Evolutionary conservation across 495 filamentous ascomycete genomes (phyloP), one percentile per base, ranked within the genome.

Genomic region (Margaritispora aquatica): DNA sequence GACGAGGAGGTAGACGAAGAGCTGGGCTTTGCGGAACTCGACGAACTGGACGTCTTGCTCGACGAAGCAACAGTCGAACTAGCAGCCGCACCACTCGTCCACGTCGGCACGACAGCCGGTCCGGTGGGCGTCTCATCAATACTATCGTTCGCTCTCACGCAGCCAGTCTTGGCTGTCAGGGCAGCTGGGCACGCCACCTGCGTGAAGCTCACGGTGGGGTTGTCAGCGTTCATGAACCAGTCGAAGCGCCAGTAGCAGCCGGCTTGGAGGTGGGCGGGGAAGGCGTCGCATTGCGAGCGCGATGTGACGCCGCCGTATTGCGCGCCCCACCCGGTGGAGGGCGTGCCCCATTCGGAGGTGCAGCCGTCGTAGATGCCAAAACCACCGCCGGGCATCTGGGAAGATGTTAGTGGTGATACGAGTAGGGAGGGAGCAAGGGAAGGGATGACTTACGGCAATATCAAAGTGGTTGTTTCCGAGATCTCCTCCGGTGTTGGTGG

Each of bases 181-280:
- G 65, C 78, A 41, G 79, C 72, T 29, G 84, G 84, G 73, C 84
- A 87, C 23, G 80, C 74, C 66, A 61, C 54, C 26, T 61, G 46
- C 26, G 70, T 65, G 70, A 79, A 86, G 50, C 59, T 70, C 54
- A 86, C 78, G 38, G 63, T 62, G 36, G 83, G 84, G 72, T 87
- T 86, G 69, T 85, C 81, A 27, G 82, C 76, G 53, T 75, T 74
- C 62, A 71, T 55, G 69, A 86, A 85, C 81, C 81, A 88, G 70
- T 85, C 83, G 70, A 85, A 88, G 59, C 84, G 81, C 78, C 81
- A 88, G 67, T 81, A 74, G 72, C 84, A 87, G 13, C 84, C 84
- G 1, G 71, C 70, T 71, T 82, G 80, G 49, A 88, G 74, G 29
- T 73, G 73, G 22, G 60, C 70, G 3, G 82, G 82, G 71, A 87